A percentile compares a stretch with the other conserved stretches of the same genome.
phyloP scores from a whole-genome alignment of 225 moss, liverwort and hornwort genomes.

The Pseudisothecium myosuroides region DNA sequence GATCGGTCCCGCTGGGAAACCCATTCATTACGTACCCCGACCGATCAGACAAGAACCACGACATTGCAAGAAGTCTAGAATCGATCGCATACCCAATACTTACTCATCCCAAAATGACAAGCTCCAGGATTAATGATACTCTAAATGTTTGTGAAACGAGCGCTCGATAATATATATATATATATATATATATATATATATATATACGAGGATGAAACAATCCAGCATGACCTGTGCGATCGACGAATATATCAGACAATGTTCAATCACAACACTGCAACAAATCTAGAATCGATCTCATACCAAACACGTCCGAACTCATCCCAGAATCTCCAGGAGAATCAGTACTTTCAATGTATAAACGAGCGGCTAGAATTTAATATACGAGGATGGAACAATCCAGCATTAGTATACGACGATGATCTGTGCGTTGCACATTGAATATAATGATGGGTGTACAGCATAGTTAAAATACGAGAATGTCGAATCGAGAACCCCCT shows the following conservation, averaged over 20 bases:
- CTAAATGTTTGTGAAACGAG: background rate
- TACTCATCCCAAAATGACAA: background rate
- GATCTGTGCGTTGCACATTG: background rate
- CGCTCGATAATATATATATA: too few relatives aligned
- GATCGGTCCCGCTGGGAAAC: slow-evolving; percentile 26
- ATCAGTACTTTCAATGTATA: too few relatives aligned
- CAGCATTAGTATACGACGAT: background rate
- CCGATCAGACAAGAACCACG: background rate
- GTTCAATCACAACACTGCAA: background rate
- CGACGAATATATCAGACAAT: background rate
- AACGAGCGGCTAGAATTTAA: background rate
- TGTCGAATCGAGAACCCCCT: background rate
- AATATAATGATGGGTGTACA: background rate
- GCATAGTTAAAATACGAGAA: background rate
- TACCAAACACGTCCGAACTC: background rate
- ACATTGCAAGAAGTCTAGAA: background rate
- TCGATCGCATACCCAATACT: too few relatives aligned
- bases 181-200: too few relatives aligned
- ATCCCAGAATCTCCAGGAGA: too few relatives aligned
- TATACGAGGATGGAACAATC: background rate
- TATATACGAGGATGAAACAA: too few relatives aligned
- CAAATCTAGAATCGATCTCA: background rate
- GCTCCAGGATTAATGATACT: background rate
- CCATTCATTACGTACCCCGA: background rate
- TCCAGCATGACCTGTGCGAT: background rate